Conservation (phyloP, 108 stramenopile genomes). For the Skeletonema tropicum region DNA sequence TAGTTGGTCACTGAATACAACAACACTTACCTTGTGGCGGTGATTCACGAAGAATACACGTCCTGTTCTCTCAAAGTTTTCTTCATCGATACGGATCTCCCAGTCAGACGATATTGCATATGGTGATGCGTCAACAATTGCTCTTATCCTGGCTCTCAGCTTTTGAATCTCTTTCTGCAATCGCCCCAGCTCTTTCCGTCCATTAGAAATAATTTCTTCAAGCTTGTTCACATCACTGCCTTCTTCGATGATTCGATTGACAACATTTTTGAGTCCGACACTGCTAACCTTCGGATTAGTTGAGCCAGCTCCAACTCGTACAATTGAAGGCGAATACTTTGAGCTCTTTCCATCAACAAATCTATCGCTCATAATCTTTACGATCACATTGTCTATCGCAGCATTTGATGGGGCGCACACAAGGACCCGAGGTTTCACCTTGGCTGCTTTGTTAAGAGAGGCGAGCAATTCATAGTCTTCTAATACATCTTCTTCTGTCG, state of each 20-base stretch:
- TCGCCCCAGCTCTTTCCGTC: slow-evolving; percentile 34
- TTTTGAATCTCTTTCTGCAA: slow-evolving; percentile 50
- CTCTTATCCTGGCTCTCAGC: slow-evolving; percentile 46
- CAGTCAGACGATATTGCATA: slow-evolving; percentile 57
- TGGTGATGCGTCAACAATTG: slow-evolving; percentile 50
- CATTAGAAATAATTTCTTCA: slow-evolving; percentile 29
- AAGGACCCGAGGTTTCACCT: slow-evolving; percentile 65
- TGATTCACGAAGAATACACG: slow-evolving; percentile 66
- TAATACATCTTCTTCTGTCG: slow-evolving; percentile 31
- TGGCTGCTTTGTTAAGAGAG: slow-evolving; percentile 41
- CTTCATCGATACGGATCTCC: slow-evolving; percentile 64
- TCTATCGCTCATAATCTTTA: slow-evolving; percentile 64
- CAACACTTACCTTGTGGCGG: slow-evolving; percentile 4
- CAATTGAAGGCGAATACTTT: slow-evolving; percentile 75
- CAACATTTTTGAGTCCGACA: slow-evolving; percentile 37
- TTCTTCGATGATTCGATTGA: slow-evolving; percentile 35
- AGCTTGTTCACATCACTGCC: slow-evolving; percentile 40
- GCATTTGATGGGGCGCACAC: slow-evolving; percentile 91
- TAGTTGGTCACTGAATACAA: not conserved
- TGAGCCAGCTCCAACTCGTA: slow-evolving; percentile 65
- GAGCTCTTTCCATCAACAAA: slow-evolving; percentile 73
- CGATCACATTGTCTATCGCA: slow-evolving; percentile 88
- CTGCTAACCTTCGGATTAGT: slow-evolving; percentile 28
- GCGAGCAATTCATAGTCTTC: slow-evolving; percentile 50
- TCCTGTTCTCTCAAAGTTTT: slow-evolving; percentile 30